Percentiles rank a stretch among this genome's conserved stretches.
These are phyloP conservation scores for Babesia bigemina DNA, from an alignment of 169 alveolate species.

Conservation along the genomic window DNA sequence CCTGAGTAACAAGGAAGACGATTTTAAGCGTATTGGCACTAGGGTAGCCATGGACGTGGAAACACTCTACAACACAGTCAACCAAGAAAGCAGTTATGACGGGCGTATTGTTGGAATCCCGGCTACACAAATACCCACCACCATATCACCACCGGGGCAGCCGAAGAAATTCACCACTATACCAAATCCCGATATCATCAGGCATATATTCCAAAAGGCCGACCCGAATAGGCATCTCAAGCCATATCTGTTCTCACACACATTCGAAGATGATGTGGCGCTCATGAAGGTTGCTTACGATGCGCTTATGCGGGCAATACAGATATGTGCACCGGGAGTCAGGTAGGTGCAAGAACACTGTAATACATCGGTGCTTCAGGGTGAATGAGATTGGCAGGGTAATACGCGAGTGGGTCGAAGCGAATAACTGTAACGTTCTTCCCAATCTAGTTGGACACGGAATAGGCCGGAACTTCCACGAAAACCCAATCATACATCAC, in stretches of 20 bases:
- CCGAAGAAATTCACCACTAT: conserved; percentile 21
- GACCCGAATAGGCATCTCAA: conserved; percentile 40
- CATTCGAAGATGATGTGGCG: conserved; percentile 63
- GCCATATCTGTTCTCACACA: conserved; percentile 61
- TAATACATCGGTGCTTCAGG: conserved; percentile 30
- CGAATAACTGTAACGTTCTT: conserved; percentile 34
- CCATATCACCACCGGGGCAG: conserved; percentile 1
- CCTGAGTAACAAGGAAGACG: conserved; percentile 6
- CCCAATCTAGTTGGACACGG: conserved; percentile 77
- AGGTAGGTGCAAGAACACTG: conserved; percentile 39
- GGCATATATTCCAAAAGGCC: conserved; percentile 15
- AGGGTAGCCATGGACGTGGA: conserved; percentile 19
- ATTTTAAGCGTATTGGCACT: conserved; percentile 16
- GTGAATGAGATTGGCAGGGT: conserved; percentile 42
- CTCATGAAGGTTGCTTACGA: conserved; percentile 73
- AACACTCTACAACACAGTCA: conserved; percentile 2
- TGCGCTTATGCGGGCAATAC: conserved; percentile 70
- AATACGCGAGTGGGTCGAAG: conserved; percentile 39
- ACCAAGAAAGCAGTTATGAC: conserved; percentile 10
- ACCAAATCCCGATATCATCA: conserved; percentile 32
- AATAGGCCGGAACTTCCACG: conserved; percentile 78
- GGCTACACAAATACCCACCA: conserved; percentile 30
- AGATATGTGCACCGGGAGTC: conserved; percentile 70
- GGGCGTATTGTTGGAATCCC: conserved; percentile 53
- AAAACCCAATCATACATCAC: conserved; percentile 68